phyloP scores from a whole-genome alignment of 2,329 filamentous ascomycete species.

The Cladorrhinum sp. region DNA sequence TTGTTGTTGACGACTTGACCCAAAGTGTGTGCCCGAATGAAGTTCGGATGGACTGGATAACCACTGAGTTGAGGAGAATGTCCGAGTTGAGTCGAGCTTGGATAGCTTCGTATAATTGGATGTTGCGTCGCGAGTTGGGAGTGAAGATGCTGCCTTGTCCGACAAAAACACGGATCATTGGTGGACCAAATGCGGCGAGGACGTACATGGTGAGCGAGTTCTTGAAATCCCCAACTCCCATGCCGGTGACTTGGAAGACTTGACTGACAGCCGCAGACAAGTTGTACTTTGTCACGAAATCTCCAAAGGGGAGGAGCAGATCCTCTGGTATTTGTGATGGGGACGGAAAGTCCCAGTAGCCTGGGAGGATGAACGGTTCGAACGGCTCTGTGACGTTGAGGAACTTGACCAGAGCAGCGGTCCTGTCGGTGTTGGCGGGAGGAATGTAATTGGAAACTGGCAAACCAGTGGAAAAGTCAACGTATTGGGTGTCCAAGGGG shows the following conservation, averaged over 20 bases:
- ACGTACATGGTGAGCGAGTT: constrained; percentile 44
- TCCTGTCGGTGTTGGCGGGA: constrained; percentile 23
- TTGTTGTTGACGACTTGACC: constrained; percentile 27
- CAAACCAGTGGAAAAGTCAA: constrained; percentile 38
- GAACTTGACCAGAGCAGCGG: constrained; percentile 30
- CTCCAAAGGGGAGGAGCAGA: constrained; percentile 44
- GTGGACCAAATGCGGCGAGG: constrained; percentile 36
- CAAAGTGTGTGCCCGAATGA: constrained; percentile 31
- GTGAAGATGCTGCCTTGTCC: constrained; percentile 31
- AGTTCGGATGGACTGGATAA: constrained; percentile 32
- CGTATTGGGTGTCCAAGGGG: constrained; percentile 32
- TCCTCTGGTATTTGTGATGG: constrained; percentile 44
- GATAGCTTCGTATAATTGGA: constrained; percentile 41
- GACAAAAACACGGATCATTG: constrained; percentile 35
- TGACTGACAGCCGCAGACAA: constrained; percentile 41
- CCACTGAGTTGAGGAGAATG: constrained; percentile 37
- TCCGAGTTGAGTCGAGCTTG: constrained; percentile 34
- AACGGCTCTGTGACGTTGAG: constrained; percentile 32
- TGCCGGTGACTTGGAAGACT: constrained; percentile 39
- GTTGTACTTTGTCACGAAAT: constrained; percentile 48
- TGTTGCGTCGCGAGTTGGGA: constrained; percentile 36
- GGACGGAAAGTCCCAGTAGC: constrained; percentile 41
- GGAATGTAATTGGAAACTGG: constrained; percentile 27
- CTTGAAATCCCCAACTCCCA: constrained; percentile 45
- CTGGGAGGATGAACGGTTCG: constrained; percentile 34